phyloP scores from a whole-genome alignment of 306 rosid species.

The Dicorynia guianensis region DNA sequence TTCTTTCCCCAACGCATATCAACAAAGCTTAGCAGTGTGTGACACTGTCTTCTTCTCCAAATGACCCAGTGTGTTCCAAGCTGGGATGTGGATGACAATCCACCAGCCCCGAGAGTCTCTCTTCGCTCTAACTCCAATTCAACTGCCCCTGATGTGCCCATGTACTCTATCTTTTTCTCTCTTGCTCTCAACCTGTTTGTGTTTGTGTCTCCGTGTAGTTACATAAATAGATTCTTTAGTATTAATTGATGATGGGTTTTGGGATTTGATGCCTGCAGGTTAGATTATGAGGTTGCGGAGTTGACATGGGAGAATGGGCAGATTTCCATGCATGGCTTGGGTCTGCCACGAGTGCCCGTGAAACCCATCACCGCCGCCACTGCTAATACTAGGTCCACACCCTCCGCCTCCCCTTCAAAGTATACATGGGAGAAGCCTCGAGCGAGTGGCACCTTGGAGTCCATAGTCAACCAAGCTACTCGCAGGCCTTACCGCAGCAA shows the following conservation, averaged over 20 bases:
- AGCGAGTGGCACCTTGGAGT: slow-evolving; percentile 81
- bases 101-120: slow-evolving; percentile 42
- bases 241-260: neutral
- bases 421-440: slow-evolving; percentile 88
- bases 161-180: slow-evolving; percentile 42
- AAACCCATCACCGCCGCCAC: slow-evolving; percentile 11
- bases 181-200: neutral
- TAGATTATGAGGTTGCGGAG: slow-evolving; percentile 82
- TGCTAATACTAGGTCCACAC: neutral
- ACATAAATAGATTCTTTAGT: neutral
- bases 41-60: slow-evolving; percentile 2
- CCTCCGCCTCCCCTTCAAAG: slow-evolving; percentile 36
- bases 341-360: slow-evolving; percentile 57
- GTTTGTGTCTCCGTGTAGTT: neutral
- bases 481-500: slow-evolving; percentile 38
- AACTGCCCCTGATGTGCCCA: slow-evolving; percentile 58
- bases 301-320: slow-evolving; percentile 97
- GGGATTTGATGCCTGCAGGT: slow-evolving; percentile 50
- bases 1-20: slow-evolving; percentile 6
- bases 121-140: slow-evolving; percentile 64
- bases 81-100: slow-evolving; percentile 70
- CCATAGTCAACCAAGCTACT: slow-evolving; percentile 86
- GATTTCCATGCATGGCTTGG: slow-evolving; percentile 80
- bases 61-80: slow-evolving; percentile 95
- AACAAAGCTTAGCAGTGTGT: neutral